A percentile compares a stretch with the other conserved stretches of the same genome.
phyloP scores from a whole-genome alignment of 306 rosid species.

The Prunus mongolica region DNA sequence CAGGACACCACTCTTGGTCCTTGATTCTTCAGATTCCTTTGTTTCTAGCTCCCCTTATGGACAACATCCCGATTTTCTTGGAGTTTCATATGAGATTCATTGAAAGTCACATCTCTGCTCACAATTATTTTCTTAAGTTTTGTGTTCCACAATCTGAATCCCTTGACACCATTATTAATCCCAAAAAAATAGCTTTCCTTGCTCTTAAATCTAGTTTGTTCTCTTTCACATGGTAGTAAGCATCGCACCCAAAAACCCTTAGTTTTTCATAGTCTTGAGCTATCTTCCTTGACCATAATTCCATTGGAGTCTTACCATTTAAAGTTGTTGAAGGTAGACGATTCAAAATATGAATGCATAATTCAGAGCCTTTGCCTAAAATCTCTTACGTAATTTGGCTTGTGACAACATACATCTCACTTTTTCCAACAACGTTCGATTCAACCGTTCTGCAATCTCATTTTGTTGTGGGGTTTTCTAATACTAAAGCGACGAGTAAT shows the following conservation, averaged over 20 bases:
- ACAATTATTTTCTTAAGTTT: not conserved
- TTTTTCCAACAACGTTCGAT: not conserved
- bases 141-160: not conserved
- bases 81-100: no score
- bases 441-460: not conserved
- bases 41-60: not conserved
- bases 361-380: not conserved
- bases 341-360: not conserved
- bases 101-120: not conserved
- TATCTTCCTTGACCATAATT: not conserved
- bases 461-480: not conserved
- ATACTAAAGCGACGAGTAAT: not conserved
- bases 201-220: not conserved
- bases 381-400: not conserved
- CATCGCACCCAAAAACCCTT: not conserved
- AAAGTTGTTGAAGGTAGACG: not conserved
- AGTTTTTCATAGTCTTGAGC: not conserved
- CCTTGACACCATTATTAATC: not conserved
- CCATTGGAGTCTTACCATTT: not conserved
- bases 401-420: conserved; percentile 3
- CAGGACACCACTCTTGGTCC: not conserved
- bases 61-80: no score
- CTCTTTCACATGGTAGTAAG: not conserved
- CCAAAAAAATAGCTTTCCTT: not conserved
- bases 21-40: not conserved